phyloP scores from a whole-genome alignment of 345 rosid species.

The Clausena lansium region DNA sequence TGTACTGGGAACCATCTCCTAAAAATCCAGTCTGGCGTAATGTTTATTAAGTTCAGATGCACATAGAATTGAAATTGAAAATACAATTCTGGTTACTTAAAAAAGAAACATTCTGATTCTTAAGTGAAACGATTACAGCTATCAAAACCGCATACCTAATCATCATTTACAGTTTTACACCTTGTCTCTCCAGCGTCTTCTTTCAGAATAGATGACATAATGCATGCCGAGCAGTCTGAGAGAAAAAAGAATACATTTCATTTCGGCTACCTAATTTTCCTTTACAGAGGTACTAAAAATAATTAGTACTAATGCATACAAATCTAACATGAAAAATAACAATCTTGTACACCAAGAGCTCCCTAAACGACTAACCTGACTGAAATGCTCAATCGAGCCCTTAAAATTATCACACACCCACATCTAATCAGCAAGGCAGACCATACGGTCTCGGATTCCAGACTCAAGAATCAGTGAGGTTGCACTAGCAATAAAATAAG shows the following conservation, averaged over 20 bases:
- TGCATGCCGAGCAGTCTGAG: background rate
- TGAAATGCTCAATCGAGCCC: conserved; percentile 15
- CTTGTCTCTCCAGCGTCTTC: conserved; percentile 2
- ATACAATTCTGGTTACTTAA: background rate
- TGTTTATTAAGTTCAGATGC: background rate
- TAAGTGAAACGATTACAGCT: background rate
- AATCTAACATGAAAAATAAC: conserved; percentile 10
- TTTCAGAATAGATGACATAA: background rate
- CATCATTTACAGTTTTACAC: conserved; percentile 27
- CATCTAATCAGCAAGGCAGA: background rate
- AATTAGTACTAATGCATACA: conserved; percentile 12
- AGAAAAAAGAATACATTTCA: background rate
- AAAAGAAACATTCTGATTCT: background rate
- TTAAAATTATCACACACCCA: conserved; percentile 18
- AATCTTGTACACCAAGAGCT: conserved; percentile 24
- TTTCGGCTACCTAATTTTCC: conserved; percentile 26
- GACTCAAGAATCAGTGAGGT: background rate
- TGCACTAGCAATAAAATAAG: conserved; percentile 22
- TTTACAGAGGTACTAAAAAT: conserved; percentile 19
- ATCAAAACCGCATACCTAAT: conserved; percentile 1
- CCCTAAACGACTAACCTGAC: conserved; percentile 15
- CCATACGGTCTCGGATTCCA: background rate
- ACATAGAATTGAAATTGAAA: background rate
- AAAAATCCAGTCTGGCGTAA: background rate
- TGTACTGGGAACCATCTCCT: too few species aligned